A percentile compares a stretch with the other conserved stretches of the same genome.
Evolutionary conservation across 495 filamentous ascomycete genomes (phyloP).

Genomic region (Polyplosphaeria fusca): DNA sequence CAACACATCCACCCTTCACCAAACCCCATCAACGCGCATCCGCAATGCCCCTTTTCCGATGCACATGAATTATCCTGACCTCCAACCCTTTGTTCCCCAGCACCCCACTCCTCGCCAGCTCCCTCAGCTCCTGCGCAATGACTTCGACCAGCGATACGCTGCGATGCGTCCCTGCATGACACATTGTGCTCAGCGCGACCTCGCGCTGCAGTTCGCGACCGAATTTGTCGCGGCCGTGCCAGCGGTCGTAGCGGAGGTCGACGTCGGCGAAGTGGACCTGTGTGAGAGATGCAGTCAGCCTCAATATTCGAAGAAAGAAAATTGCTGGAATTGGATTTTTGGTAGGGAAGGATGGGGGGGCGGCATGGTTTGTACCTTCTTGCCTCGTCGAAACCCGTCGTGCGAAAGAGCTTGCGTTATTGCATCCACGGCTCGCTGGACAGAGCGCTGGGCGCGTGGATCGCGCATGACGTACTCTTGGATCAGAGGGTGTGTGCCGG

Average conservation of each 20-base stretch:
- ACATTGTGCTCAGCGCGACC: not conserved
- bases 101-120: not conserved
- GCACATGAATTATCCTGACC: not conserved
- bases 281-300: too few relatives aligned
- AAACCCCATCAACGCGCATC: too few relatives aligned
- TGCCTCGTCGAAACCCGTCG: not conserved
- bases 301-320: too few relatives aligned
- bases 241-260: too few relatives aligned
- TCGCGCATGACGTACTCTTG: conserved; percentile 1
- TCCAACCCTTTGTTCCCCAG: not conserved
- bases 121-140: not conserved
- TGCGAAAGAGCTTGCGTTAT: too few relatives aligned
- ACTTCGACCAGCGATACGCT: not conserved
- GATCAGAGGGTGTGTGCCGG: conserved; percentile 3
- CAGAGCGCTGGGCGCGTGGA: not conserved
- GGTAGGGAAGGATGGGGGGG: too few relatives aligned
- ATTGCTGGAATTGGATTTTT: too few relatives aligned
- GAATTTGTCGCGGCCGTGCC: too few relatives aligned
- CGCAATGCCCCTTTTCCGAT: too few relatives aligned
- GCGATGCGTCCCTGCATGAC: not conserved
- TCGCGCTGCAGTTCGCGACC: too few relatives aligned
- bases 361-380: too few relatives aligned
- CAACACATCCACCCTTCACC: too few relatives aligned
- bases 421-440: not conserved
- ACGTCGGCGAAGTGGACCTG: not conserved